Base-by-base conservation (phyloP, 306 rosid genomes). In the Comarum palustre region DNA sequence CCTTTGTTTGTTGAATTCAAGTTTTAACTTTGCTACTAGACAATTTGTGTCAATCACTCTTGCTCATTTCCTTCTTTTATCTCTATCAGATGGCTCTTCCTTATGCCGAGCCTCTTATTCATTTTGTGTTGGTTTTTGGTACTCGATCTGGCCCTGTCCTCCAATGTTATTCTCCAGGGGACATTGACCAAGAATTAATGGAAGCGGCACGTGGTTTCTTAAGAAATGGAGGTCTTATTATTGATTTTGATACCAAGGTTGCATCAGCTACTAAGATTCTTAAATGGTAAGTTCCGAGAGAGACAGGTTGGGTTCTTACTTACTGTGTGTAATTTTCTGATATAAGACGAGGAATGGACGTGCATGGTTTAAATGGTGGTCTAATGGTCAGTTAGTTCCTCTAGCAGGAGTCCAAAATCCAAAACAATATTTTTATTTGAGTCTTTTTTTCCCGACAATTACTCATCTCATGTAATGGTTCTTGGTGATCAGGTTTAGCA, bases 71-170 rank as follows among this genome's bases (percentile, higher is more conserved):
- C 11, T 17, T 66, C 72, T 46, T 71, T 58, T 62, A 67, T 75
- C 46, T 55, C 11, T 74, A 58, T 52, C 82, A 91, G 98, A 86
- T 83, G 70, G 93, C 96, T 57, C 94, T 93, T 75, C 94, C 94
- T 74, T 91, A 88, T 74, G 71, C 90, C 20, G 98, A 93, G 83
- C 96, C 97, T 80, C 90, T 93, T 66, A 79, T 86, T 80, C 98
- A 93, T 81, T 89, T 91, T 80, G 90, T 94, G 8, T 80, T 91
- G 75, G 94, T 84, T 36, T 81, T 77, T 65, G 97, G 96, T 58
- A 89, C 90, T 69, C 96, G 88, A 75, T 89, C 91, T 58, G 92
- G 96, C 50, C 97, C 96, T 62, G 82, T 85, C 48, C 88, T 93
- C 63, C 81, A 86, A 71, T 90, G 92, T 83, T 93, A 91, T 78